Evolutionary conservation across 768 basidiomycete species (phyloP), one percentile per base, ranked within the genome.

Genomic region (Neoboletus brunneissimus): DNA sequence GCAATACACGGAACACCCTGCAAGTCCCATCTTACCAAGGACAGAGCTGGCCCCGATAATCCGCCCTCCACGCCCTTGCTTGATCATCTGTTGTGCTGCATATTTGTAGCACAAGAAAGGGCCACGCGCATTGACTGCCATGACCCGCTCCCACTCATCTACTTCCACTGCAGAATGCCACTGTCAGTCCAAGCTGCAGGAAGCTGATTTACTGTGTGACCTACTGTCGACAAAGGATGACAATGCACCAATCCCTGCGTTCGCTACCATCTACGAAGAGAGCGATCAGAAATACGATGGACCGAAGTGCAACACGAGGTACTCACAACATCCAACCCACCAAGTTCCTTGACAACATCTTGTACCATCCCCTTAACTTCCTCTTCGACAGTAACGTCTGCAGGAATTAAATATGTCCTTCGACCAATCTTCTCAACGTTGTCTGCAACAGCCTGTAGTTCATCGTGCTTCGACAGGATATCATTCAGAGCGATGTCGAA

Each of bases 81-180:
- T 55, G 23, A 84, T 75, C 86, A 87, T 87, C 62, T 81, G 77
- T 57, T 73, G 72, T 15, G 81, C 84, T 3, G 84, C 85, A 58
- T 84, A 76, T 48, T 85, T 82, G 48, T 84, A 86, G 64, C 82
- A 85, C 54, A 82, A 75, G 72, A 81, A 85, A 7, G 76, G 68
- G 44, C 83, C 83, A 48, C 79, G 76, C 57, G 76, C 72, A 60
- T 87, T 86, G 63, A 86, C 15, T 3, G 42, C 59, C 44, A 61
- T 54, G 11, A 50, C 9, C 2, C 20, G 47, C 9, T 61, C 54
- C 60, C 60, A 61, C 0, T 38, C 47, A 4, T 40, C n/a, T 7
- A 49, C 35, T 3, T 13, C 32, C 6, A 38, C 50, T 55, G 27
- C 5, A 20, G 23, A 20, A 45, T 23, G 45, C 2, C 10, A 4